Conservation (phyloP, 2,329 filamentous ascomycete species). For the Orbilia blumenaviensis region DNA sequence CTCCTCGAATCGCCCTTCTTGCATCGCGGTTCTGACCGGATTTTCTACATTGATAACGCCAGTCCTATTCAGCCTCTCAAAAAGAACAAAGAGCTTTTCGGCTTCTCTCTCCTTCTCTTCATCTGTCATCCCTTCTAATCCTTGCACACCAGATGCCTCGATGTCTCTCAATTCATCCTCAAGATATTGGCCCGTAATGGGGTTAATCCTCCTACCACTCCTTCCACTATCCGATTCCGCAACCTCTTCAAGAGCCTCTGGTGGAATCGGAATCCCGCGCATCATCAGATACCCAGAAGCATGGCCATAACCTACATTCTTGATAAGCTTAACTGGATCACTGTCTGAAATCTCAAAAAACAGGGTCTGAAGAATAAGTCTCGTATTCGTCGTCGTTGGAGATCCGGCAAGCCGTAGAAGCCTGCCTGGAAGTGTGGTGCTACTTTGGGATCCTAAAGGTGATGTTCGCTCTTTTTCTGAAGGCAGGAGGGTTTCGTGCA, state of each 20-base stretch:
- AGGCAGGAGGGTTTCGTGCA: constrained; percentile 77
- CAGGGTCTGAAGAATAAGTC: constrained; percentile 77
- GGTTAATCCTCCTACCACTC: constrained; percentile 69
- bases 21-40: constrained; percentile 75
- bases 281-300: constrained; percentile 89
- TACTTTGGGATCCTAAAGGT: constrained; percentile 73
- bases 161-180: constrained; percentile 67
- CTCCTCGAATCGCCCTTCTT: constrained; percentile 76
- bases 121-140: constrained; percentile 76
- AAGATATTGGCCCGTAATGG: constrained; percentile 84
- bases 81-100: constrained; percentile 86
- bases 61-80: constrained; percentile 83
- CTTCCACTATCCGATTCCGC: constrained; percentile 59
- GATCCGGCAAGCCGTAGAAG: constrained; percentile 81
- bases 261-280: constrained; percentile 80
- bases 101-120: constrained; percentile 94
- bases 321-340: constrained; percentile 80
- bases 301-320: constrained; percentile 93
- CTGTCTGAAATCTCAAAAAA: constrained; percentile 88
- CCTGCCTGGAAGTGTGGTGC: constrained; percentile 76
- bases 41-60: constrained; percentile 82
- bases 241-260: constrained; percentile 65
- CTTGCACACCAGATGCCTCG: constrained; percentile 59
- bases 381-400: constrained; percentile 74
- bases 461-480: constrained; percentile 75